Evolutionary conservation across 305 asterid genomes (phyloP), one percentile per base, ranked within the genome.

Genomic region (Solanum hybrid): DNA sequence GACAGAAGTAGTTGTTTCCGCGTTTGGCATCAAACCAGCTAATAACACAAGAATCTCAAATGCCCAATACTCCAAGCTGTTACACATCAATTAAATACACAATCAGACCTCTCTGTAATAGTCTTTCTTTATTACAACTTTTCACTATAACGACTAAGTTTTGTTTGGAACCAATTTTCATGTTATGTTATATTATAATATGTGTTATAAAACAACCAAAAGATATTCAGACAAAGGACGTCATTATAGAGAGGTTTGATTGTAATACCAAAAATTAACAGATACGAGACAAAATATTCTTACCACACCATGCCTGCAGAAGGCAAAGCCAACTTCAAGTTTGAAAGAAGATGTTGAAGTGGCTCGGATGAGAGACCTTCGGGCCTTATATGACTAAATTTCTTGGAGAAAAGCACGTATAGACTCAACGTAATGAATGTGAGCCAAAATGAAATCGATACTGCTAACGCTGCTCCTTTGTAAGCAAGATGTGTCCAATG

Each of bases 251-350:
- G 83, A 34, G 80, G 12, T 29, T 74, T 74, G 80, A 74, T 20
- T 28, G 3, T 74, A 74, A 39, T 39, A 28, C 29, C 64, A 74
- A 13, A 74, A 13, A 13, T 36, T 12, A 28, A 24, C 61, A 73
- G 0, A 73, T 73, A 28, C 18, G 2, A 13, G 40, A 22, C 81
- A 4, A 76, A 28, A 28, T 13, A 57, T 78, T 91, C 96, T 93
- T 57, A 96, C 98, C 98, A 97, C 40, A 96, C 96, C 98, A 97
- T 97, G 71, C 94, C 98, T 40, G 98, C 98, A 86, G 98, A 94
- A 57, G 98, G 98, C 91, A 97, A 78, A 71, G 98, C 98, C 14
- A 97, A 74, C 94, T 94, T 96, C 90, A 97, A 91, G 88, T 87
- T 94, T 10, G 89, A 11, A 8, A 81, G 51, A 3, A 95, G 11